A percentile compares a stretch with the other conserved stretches of the same genome.
Conservation (phyloP, 192 early-diverging fungal genomes). For the Coemansia sp. region DNA sequence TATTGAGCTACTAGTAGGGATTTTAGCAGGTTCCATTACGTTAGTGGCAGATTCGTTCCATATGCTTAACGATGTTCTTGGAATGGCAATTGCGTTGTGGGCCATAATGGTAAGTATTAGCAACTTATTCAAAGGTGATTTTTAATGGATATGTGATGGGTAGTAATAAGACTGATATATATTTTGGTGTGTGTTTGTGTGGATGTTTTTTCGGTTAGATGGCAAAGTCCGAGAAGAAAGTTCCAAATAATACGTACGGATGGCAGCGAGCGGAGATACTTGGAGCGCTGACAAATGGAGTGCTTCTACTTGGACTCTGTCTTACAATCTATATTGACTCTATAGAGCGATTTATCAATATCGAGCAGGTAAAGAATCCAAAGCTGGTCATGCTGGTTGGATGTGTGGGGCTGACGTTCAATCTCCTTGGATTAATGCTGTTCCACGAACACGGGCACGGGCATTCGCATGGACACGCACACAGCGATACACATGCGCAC, state of each 20-base stretch:
- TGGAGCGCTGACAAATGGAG: conserved; percentile 89
- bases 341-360: conserved; percentile 75
- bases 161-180: background rate
- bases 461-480: conserved; percentile 58
- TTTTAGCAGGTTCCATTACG: conserved; percentile 71
- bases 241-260: conserved; percentile 77
- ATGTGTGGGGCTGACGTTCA: conserved; percentile 70
- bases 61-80: conserved; percentile 82
- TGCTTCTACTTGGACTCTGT: conserved; percentile 86
- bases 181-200: too few relatives aligned
- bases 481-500: conserved; percentile 43
- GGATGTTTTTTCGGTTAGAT: conserved; percentile 24
- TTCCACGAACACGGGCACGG: conserved; percentile 74
- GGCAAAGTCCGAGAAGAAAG: conserved; percentile 60
- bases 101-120: conserved; percentile 62
- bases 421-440: conserved; percentile 76
- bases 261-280: conserved; percentile 90
- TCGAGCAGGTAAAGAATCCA: conserved; percentile 69
- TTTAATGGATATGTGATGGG: background rate
- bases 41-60: conserved; percentile 92
- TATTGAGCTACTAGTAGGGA: conserved; percentile 77
- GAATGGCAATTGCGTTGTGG: conserved; percentile 76
- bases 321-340: conserved; percentile 86
- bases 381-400: conserved; percentile 76
- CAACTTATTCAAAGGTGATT: background rate